Evolutionary conservation across 2,329 filamentous ascomycete species (phyloP), one percentile per base, ranked within the genome.

Genomic region (Verticillium tricorpus): DNA sequence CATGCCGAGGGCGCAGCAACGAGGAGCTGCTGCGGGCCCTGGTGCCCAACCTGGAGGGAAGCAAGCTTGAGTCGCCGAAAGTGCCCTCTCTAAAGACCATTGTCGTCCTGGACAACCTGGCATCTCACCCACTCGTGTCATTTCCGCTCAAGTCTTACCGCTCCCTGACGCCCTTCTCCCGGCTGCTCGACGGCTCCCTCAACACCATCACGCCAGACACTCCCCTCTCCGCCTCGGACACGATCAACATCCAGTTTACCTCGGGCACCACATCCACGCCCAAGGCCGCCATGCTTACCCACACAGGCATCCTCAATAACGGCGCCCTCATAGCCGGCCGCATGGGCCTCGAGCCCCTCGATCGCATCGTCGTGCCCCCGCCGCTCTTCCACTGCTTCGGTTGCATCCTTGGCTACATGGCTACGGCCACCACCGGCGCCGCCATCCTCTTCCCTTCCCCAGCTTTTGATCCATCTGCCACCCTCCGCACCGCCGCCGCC

Each of bases 181-280:
- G 67, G 1, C 74, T 88, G 34, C 68, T 79, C 45, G 64, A 69
- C 17, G 67, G 72, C 17, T 73, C 75, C 0, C 65, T 70, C 2
- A 62, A 69, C 0, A 19, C 72, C 2, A 69, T 86, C 2, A 69
- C 64, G 22, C 82, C 83, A 0, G 79, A 82, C 60, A 61, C 73
- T 28, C 77, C 78, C 0, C 79, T 89, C 1, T 67, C 79, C 17
- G 80, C 87, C 0, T 73, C 85, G 64, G 94, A 98, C 58, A 87
- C 90, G 2, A 89, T 96, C 67, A 98, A 97, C 72, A 97, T 98
- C 66, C 94, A 98, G 74, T 98, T 98, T 78, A 99, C 95, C 0
- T 94, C 90, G 0, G 95, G 94, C n/a, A 98, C 95, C 0, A 98
- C 95, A 0, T 91, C 91, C 0, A 82, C 85, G 70, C 94, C 93